phyloP scores from a whole-genome alignment of 208 protist species.

The Trypanosomatidae sp. region DNA sequence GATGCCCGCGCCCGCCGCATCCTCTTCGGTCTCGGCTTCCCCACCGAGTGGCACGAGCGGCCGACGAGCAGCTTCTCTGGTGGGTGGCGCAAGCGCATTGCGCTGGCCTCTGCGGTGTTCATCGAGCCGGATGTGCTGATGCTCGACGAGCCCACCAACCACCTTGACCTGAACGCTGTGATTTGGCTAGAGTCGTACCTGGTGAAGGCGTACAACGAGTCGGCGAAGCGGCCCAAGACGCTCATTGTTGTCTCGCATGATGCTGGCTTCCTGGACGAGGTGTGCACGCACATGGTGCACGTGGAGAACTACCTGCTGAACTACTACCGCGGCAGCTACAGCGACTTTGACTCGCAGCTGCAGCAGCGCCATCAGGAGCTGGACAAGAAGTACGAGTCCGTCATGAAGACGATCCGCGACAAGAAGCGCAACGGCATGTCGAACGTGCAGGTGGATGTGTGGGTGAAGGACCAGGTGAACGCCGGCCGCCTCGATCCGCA shows the following conservation, averaged over 20 bases:
- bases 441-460: slow-evolving; percentile 81
- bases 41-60: slow-evolving; percentile 89
- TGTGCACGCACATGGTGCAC: slow-evolving; percentile 95
- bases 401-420: slow-evolving; percentile 80
- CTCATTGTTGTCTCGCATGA: slow-evolving; percentile 98
- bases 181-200: slow-evolving; percentile 96
- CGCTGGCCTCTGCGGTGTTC: slow-evolving; percentile 94
- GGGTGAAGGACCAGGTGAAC: slow-evolving; percentile 77
- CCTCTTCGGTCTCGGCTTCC: slow-evolving; percentile 94
- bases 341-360: slow-evolving; percentile 72
- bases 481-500: slow-evolving; percentile 56
- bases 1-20: slow-evolving; percentile 85
- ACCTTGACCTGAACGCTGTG: slow-evolving; percentile 95
- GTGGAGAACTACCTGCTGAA: slow-evolving; percentile 89
- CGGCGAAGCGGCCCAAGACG: slow-evolving; percentile 79
- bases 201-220: slow-evolving; percentile 73
- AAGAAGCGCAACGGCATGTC: slow-evolving; percentile 91
- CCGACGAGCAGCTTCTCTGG: slow-evolving; percentile 89
- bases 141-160: slow-evolving; percentile 98
- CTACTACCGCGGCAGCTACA: slow-evolving; percentile 87
- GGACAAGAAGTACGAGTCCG: slow-evolving; percentile 81
- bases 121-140: slow-evolving; percentile 95
- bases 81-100: slow-evolving; percentile 94
- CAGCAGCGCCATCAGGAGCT: slow-evolving; percentile 75
- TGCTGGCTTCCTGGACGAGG: slow-evolving; percentile 94